phyloP scores from a whole-genome alignment of 2,329 filamentous ascomycete genomes.

The Raffaelea deltoideospora region DNA sequence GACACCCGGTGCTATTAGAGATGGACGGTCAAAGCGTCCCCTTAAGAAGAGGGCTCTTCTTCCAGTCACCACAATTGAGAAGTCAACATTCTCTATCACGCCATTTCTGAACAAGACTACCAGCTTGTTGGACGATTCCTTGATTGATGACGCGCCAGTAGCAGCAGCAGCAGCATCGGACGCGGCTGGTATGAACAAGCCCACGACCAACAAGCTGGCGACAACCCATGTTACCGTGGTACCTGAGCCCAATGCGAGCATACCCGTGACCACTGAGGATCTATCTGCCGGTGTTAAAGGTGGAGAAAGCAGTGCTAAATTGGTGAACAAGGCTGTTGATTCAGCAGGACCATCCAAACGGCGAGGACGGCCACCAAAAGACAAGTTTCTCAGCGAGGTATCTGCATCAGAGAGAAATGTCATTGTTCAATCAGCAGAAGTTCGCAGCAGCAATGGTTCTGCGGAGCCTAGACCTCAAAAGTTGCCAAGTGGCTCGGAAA shows the following conservation, averaged over 20 bases:
- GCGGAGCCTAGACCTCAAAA: too few species aligned
- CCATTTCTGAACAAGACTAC: conserved; percentile 66
- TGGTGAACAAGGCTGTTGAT: too few species aligned
- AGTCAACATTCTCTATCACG: conserved; percentile 86
- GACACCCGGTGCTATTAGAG: conserved; percentile 21
- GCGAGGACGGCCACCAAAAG: conserved; percentile 27
- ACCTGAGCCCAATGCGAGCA: too few species aligned
- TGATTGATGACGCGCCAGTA: conserved; percentile 7
- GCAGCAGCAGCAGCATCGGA: not conserved
- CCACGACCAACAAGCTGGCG: too few species aligned
- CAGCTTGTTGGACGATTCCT: conserved; percentile 29
- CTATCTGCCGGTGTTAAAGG: too few species aligned
- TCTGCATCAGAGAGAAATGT: conserved; percentile 29
- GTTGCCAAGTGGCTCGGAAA: conserved; percentile 17
- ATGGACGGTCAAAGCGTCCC: conserved; percentile 17
- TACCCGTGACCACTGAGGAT: conserved; percentile 6
- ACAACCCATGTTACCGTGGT: too few species aligned
- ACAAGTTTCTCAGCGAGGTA: conserved; percentile 28
- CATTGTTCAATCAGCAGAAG: conserved; percentile 9
- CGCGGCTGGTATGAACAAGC: not conserved
- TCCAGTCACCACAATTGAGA: conserved; percentile 56
- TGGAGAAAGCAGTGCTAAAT: too few species aligned
- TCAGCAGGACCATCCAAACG: conserved; percentile 23
- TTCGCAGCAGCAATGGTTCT: conserved; percentile 5
- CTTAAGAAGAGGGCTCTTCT: conserved; percentile 43